Evolutionary conservation across 805 yeast species (phyloP).

Genomic region (Danielia oregonensis): DNA sequence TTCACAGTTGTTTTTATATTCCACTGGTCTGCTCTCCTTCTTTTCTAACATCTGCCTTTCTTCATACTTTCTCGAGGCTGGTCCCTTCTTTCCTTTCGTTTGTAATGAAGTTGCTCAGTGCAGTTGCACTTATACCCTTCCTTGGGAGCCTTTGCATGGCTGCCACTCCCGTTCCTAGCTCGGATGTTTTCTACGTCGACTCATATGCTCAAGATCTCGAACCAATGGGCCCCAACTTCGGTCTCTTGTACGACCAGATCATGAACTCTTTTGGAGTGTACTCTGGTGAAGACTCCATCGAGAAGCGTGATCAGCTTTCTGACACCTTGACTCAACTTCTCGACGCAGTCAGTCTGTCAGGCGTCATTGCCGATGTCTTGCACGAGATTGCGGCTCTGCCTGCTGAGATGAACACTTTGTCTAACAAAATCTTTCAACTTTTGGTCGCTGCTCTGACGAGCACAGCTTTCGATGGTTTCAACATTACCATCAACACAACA

Average conservation of each 20-base stretch:
- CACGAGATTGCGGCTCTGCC: constrained; percentile 29
- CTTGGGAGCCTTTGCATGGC: constrained; percentile 6
- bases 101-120: constrained; percentile 4
- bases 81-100: neutral
- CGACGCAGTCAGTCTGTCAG: constrained; percentile 21
- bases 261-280: neutral
- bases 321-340: constrained; percentile 13
- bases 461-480: constrained; percentile 12
- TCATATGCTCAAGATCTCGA: constrained; percentile 1
- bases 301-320: constrained; percentile 9
- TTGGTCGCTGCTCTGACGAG: constrained; percentile 11
- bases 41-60: neutral
- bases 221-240: constrained; percentile 11
- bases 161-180: constrained; percentile 2
- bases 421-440: constrained; percentile 17
- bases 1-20: too few relatives aligned
- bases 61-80: neutral
- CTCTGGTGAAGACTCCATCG: neutral
- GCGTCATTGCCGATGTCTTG: constrained; percentile 21
- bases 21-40: neutral
- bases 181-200: constrained; percentile 2
- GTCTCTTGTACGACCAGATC: constrained; percentile 7
- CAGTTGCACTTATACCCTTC: constrained; percentile 5
- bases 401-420: constrained; percentile 25
- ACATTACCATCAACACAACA: constrained; percentile 22